Conservation (phyloP, 176 grass and related monocot genomes). For the Raddia distichophylla region DNA sequence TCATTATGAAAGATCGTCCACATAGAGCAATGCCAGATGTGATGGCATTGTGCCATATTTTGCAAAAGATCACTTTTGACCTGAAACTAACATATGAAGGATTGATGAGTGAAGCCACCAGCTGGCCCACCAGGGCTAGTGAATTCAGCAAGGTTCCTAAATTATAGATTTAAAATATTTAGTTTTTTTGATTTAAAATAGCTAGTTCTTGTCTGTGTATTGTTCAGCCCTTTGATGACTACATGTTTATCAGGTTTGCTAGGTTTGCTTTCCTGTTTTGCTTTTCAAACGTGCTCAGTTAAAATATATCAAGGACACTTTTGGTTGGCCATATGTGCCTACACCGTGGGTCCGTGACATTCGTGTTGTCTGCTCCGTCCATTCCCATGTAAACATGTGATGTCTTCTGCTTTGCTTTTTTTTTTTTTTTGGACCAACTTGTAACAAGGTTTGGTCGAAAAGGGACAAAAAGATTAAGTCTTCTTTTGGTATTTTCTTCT, state of each 20-base stretch:
- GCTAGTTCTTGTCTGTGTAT: neutral
- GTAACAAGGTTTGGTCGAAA: neutral
- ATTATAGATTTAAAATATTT: neutral
- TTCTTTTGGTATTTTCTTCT: neutral
- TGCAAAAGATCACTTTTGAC: constrained; percentile 56
- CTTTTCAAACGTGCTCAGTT: neutral
- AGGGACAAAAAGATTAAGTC: neutral
- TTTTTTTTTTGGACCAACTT: neutral
- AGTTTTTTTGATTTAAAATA: constrained; percentile 7
- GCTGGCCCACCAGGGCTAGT: constrained; percentile 4
- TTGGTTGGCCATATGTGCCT: neutral
- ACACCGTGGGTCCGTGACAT: neutral
- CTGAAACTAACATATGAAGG: constrained; percentile 57
- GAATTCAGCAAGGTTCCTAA: constrained; percentile 45
- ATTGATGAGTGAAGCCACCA: constrained; percentile 48
- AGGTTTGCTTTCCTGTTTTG: neutral
- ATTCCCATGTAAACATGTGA: neutral
- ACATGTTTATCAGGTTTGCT: neutral
- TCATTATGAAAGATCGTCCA: constrained; percentile 24
- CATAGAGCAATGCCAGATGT: constrained; percentile 92
- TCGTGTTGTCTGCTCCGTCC: neutral
- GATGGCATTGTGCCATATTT: constrained; percentile 49
- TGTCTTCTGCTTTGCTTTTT: neutral
- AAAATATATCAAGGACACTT: neutral
- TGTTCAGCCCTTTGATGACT: too few relatives aligned